Evolutionary conservation across 2,329 filamentous ascomycete species (phyloP).

Genomic region (Pseudogymnoascus sp.): DNA sequence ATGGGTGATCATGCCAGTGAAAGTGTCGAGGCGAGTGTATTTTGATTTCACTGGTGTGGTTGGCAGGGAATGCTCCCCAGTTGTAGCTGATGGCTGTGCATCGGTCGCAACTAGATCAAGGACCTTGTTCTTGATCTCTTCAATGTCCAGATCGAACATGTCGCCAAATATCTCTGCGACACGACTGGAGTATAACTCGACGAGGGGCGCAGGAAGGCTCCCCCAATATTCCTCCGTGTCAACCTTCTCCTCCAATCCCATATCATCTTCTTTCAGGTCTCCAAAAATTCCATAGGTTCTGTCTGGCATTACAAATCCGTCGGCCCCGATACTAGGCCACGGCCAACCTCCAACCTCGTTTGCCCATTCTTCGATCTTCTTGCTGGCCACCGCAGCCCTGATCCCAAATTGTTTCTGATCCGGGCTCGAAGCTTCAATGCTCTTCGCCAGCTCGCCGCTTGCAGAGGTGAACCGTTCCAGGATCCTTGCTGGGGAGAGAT

Average conservation of each 20-base stretch:
- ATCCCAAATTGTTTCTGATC: slow-evolving; percentile 64
- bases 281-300: slow-evolving; percentile 12
- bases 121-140: slow-evolving; percentile 85
- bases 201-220: slow-evolving; percentile 55
- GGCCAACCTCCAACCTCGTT: slow-evolving; percentile 57
- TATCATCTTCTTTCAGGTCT: slow-evolving; percentile 10
- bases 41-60: slow-evolving; percentile 27
- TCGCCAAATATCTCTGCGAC: slow-evolving; percentile 65
- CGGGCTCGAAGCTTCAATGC: slow-evolving; percentile 53
- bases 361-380: slow-evolving; percentile 65
- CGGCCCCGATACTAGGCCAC: slow-evolving; percentile 43
- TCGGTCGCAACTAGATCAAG: slow-evolving; percentile 48
- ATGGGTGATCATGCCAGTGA: slow-evolving; percentile 82
- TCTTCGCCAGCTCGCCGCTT: slow-evolving; percentile 44
- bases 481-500: slow-evolving; percentile 52
- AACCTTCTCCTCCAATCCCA: slow-evolving; percentile 13
- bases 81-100: slow-evolving; percentile 26
- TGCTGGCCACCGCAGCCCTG: slow-evolving; percentile 60
- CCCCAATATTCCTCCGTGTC: slow-evolving; percentile 49
- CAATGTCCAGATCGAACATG: slow-evolving; percentile 63
- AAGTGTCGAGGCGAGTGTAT: slow-evolving; percentile 73
- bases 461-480: slow-evolving; percentile 51
- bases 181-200: slow-evolving; percentile 61
- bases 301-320: slow-evolving; percentile 46
- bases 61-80: slow-evolving; percentile 19